Percentiles rank a stretch among this genome's conserved stretches.
Conservation (phyloP, 2,329 filamentous ascomycete species). For the Fusarium duplospermum region DNA sequence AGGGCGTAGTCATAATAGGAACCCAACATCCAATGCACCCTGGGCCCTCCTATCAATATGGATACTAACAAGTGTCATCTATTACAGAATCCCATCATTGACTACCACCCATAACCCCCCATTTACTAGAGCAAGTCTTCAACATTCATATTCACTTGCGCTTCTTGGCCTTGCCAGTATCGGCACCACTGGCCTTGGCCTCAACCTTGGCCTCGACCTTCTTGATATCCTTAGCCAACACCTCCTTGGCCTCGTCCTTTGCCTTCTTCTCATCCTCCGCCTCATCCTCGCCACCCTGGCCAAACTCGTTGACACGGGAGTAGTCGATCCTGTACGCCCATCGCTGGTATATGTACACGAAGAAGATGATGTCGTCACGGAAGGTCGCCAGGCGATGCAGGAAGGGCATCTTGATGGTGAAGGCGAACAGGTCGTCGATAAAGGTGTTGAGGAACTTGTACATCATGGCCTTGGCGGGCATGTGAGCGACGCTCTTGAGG, state of each 20-base stretch:
- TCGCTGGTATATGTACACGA: conserved; percentile 94
- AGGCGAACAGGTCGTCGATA: conserved; percentile 98
- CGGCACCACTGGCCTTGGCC: conserved; percentile 62
- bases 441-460: conserved; percentile 99
- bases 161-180: conserved; percentile 59
- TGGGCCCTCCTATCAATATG: neutral
- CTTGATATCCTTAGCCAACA: conserved; percentile 51
- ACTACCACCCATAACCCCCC: neutral
- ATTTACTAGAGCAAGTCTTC: neutral
- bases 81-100: neutral
- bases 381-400: conserved; percentile 92
- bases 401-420: conserved; percentile 99
- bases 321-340: conserved; percentile 95
- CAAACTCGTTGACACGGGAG: conserved; percentile 94
- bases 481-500: conserved; percentile 93
- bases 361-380: conserved; percentile 97
- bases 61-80: neutral
- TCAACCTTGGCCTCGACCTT: conserved; percentile 55
- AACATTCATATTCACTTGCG: conserved; percentile 48
- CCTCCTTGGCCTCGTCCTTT: conserved; percentile 54
- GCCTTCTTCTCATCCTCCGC: conserved; percentile 76
- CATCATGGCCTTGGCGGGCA: conserved; percentile 96
- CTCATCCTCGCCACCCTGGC: conserved; percentile 95
- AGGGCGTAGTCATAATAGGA: neutral
- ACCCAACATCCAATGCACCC: neutral